Evolutionary conservation across 2,329 filamentous ascomycete species (phyloP).

Genomic region (Nectriaceae sp.): DNA sequence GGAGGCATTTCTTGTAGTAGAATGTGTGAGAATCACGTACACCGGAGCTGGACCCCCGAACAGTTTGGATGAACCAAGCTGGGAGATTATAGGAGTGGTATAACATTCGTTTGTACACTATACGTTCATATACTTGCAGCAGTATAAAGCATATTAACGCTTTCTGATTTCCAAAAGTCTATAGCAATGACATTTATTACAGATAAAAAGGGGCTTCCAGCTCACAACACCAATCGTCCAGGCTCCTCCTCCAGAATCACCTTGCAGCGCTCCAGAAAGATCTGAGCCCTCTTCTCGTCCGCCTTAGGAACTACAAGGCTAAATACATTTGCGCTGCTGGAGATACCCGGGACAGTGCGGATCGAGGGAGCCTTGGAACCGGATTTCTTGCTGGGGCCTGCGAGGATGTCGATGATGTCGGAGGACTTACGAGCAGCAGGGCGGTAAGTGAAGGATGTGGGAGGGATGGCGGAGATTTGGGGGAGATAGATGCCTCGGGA

Average conservation of each 20-base stretch:
- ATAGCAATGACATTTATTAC: slow-evolving; percentile 34
- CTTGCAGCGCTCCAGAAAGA: slow-evolving; percentile 88
- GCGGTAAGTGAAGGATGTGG: slow-evolving; percentile 41
- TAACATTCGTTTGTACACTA: no score
- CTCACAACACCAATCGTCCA: slow-evolving; percentile 66
- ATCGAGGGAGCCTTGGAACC: slow-evolving; percentile 25
- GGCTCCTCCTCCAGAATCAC: slow-evolving; percentile 78
- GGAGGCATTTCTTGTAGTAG: no score
- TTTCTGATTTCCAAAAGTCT: slow-evolving; percentile 31
- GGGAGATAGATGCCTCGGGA: slow-evolving; percentile 69
- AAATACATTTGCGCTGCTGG: slow-evolving; percentile 72
- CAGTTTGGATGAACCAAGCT: no score
- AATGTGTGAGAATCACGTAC: no score
- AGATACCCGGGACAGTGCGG: slow-evolving; percentile 46
- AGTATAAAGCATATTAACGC: no score
- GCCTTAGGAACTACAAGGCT: slow-evolving; percentile 75
- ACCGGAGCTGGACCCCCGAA: no score
- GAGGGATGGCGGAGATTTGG: slow-evolving; percentile 62
- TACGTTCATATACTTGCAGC: no score
- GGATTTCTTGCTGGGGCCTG: slow-evolving; percentile 39
- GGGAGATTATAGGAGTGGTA: no score
- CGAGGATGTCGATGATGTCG: slow-evolving; percentile 84
- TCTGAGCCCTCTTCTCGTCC: slow-evolving; percentile 78
- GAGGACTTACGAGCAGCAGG: slow-evolving; percentile 37
- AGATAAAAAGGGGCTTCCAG: slow-evolving; percentile 23